Evolutionary conservation across 371 early-diverging fungal species (phyloP), one percentile per base, ranked within the genome.

Genomic region (Antonospora locustae): DNA sequence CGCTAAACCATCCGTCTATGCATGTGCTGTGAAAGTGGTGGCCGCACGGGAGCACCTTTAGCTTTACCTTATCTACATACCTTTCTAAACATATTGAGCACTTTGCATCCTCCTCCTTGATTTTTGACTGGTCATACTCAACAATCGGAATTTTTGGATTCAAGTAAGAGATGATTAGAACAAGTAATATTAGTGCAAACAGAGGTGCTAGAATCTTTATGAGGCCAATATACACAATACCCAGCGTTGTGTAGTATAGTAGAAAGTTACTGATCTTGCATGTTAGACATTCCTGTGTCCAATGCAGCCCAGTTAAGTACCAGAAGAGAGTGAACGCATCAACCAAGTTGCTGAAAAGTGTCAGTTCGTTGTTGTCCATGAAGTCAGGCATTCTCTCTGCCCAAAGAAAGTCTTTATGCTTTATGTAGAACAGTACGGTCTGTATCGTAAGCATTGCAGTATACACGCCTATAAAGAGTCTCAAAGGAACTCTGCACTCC

Each of bases 1-100:
- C 38, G 45, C 66, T 60, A 55, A 76, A 70, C 76, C 76, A 76
- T 43, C 72, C 73, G 53, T 76, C 76, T 34, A 76, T 71, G 55
- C 76, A 76, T 6, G 57, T 55, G 41, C 36, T 45, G 51, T 76
- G 76, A 56, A 74, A 76, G 55, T 74, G 72, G 53, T 76, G 76
- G 23, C 65, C 65, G 50, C 76, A 76, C 1, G 74, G 74, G 9
- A 76, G 65, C 23, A 65, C 48, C 56, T 72, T 71, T 14, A 76
- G 55, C 27, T 63, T 30, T 28, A 50, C 68, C 22, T 67, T 66
- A 9, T 29, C 20, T 19, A 40, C 51, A 43, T 74, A 76, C 9
- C 66, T 63, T 9, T 71, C 66, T 46, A 72, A 61, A 55, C 76
- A 76, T 16, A 76, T 76, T 23, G 69, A 61, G 48, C 76, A 76